Evolutionary conservation across 1,139 yeast species (phyloP).

Genomic region (Zygosaccharomyces sapae): DNA sequence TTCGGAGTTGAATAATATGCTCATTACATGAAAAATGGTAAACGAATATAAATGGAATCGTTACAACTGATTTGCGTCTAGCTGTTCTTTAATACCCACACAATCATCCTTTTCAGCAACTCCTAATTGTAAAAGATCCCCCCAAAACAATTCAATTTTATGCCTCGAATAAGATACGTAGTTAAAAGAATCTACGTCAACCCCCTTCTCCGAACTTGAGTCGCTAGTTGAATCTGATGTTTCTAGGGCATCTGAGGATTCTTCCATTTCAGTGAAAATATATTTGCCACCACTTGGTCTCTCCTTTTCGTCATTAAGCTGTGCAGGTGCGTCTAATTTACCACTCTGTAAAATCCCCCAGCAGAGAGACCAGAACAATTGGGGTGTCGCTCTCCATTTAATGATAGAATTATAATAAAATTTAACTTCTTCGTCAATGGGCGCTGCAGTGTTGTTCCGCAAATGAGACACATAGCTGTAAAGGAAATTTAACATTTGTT

Average conservation of each 20-base stretch:
- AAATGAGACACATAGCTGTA: conserved; percentile 57
- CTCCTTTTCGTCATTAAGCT: conserved; percentile 23
- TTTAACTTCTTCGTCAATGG: conserved; percentile 53
- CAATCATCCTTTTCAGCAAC: conserved; percentile 41
- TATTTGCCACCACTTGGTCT: conserved; percentile 49
- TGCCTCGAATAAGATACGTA: conserved; percentile 72
- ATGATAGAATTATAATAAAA: conserved; percentile 59
- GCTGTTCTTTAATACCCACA: not conserved
- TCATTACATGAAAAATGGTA: not conserved
- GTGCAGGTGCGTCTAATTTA: conserved; percentile 27
- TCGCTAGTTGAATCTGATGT: conserved; percentile 16
- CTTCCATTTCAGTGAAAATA: conserved; percentile 33
- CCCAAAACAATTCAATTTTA: conserved; percentile 67
- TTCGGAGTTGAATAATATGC: not conserved
- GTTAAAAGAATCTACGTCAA: conserved; percentile 70
- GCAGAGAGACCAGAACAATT: conserved; percentile 73
- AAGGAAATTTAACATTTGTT: conserved; percentile 66
- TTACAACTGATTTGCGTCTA: conserved; percentile 2
- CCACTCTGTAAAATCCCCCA: conserved; percentile 84
- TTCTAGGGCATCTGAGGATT: conserved; percentile 16
- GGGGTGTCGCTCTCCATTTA: conserved; percentile 78
- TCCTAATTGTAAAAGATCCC: conserved; percentile 66
- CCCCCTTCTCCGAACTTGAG: conserved; percentile 41
- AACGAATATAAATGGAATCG: not conserved
- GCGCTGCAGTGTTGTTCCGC: conserved; percentile 25